Percentiles rank a stretch among this genome's conserved stretches.
These are phyloP conservation scores for Stagonosporopsis cucurbitacearum DNA, from an alignment of 2,329 filamentous ascomycete genomes.

Conservation along the genomic window DNA sequence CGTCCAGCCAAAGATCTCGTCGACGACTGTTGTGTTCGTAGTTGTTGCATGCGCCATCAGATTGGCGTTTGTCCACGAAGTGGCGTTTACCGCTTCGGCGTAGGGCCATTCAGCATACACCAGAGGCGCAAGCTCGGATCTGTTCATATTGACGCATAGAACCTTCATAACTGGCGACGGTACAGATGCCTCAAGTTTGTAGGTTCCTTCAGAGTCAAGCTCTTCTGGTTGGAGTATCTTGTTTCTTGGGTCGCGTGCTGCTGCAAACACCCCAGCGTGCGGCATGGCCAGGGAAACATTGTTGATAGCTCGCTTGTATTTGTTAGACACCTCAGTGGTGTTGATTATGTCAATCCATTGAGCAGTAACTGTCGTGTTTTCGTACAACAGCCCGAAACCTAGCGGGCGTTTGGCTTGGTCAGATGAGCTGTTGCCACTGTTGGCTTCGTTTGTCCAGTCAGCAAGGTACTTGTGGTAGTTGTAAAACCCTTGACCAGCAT, in stretches of 20 bases:
- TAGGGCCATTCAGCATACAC: slow-evolving; percentile 68
- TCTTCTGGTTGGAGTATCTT: slow-evolving; percentile 71
- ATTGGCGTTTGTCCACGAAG: slow-evolving; percentile 23
- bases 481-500: slow-evolving; percentile 72
- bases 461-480: slow-evolving; percentile 69
- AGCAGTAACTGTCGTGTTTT: slow-evolving; percentile 74
- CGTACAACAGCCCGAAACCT: slow-evolving; percentile 69
- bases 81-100: slow-evolving; percentile 35
- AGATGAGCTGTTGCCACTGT: slow-evolving; percentile 53
- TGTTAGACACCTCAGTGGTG: slow-evolving; percentile 58
- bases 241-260: slow-evolving; percentile 67
- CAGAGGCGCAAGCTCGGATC: slow-evolving; percentile 66
- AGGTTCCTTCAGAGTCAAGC: slow-evolving; percentile 69
- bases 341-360: slow-evolving; percentile 72
- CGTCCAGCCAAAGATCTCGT: slow-evolving; percentile 75
- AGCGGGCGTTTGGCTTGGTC: slow-evolving; percentile 60
- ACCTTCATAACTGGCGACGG: slow-evolving; percentile 75
- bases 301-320: slow-evolving; percentile 67
- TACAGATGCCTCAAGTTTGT: slow-evolving; percentile 71
- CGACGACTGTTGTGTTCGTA: slow-evolving; percentile 59
- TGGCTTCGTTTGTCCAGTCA: slow-evolving; percentile 60
- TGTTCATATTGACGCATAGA: slow-evolving; percentile 71
- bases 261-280: slow-evolving; percentile 71
- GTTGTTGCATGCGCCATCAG: slow-evolving; percentile 33
- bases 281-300: slow-evolving; percentile 81